phyloP scores from a whole-genome alignment of 768 basidiomycete genomes.

The Austroboletus festivus region DNA sequence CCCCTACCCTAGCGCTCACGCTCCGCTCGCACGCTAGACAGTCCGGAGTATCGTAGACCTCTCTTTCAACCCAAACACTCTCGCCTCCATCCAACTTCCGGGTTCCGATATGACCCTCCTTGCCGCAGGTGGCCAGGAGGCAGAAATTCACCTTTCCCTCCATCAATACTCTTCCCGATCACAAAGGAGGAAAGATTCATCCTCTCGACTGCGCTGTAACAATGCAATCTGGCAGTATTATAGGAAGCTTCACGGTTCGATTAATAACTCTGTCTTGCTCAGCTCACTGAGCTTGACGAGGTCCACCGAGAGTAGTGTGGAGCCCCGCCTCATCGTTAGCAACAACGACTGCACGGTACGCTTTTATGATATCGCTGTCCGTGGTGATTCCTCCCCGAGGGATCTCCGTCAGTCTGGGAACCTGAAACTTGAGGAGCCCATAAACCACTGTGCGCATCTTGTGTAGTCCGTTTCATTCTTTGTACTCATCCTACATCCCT shows the following conservation, averaged over 20 bases:
- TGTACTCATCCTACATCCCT: slow-evolving; percentile 9
- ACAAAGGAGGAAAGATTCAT: slow-evolving; percentile 13
- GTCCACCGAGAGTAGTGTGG: slow-evolving; percentile 60
- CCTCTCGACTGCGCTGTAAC: slow-evolving; percentile 9
- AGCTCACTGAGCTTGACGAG: slow-evolving; percentile 60
- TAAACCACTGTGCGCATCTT: slow-evolving; percentile 71
- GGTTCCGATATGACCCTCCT: slow-evolving; percentile 55
- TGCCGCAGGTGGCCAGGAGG: slow-evolving; percentile 74
- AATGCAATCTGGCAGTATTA: slow-evolving; percentile 52
- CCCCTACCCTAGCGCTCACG: slow-evolving; percentile 14
- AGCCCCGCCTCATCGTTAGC: slow-evolving; percentile 77
- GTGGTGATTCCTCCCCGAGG: slow-evolving; percentile 41
- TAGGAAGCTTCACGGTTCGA: slow-evolving; percentile 56
- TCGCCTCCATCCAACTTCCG: slow-evolving; percentile 53
- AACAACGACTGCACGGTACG: slow-evolving; percentile 85
- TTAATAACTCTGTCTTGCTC: slow-evolving; percentile 77
- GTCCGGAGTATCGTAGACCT: slow-evolving; percentile 52
- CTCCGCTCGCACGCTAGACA: slow-evolving; percentile 30
- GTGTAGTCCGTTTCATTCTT: not conserved
- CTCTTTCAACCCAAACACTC: slow-evolving; percentile 59
- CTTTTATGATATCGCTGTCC: slow-evolving; percentile 71
- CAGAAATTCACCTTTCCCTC: slow-evolving; percentile 66
- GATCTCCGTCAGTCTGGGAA: slow-evolving; percentile 49
- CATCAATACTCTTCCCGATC: slow-evolving; percentile 31
- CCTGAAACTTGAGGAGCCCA: slow-evolving; percentile 60